These are phyloP conservation scores for Symbiodinium pilosum DNA, from an alignment of 73 alveolate genomes.

Conservation along the genomic window DNA sequence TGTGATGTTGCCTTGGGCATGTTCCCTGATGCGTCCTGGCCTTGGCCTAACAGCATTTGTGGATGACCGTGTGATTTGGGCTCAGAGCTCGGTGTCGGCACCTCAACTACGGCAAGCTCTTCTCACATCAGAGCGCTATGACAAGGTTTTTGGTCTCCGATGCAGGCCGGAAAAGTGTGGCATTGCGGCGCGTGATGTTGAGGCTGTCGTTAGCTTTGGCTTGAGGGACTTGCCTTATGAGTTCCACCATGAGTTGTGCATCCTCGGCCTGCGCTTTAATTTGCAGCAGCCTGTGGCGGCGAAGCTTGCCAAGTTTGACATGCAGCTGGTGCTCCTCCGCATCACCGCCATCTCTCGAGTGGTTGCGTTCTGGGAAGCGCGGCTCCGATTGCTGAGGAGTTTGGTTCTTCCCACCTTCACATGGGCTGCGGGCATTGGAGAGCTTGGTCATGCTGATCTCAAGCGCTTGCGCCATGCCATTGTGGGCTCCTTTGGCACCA, in stretches of 20 bases:
- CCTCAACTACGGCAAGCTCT: neutral
- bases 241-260: neutral
- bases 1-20: neutral
- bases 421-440: slow-evolving; percentile 16
- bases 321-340: neutral
- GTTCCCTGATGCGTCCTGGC: neutral
- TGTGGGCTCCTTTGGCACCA: neutral
- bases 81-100: neutral
- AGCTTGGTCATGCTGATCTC: neutral
- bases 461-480: neutral
- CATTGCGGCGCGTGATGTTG: neutral
- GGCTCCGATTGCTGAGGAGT: neutral
- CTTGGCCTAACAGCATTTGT: neutral
- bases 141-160: neutral
- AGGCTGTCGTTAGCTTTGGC: neutral
- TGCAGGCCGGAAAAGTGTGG: slow-evolving; percentile 15
- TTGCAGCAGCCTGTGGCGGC: neutral
- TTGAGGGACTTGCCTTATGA: neutral
- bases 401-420: neutral
- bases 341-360: neutral
- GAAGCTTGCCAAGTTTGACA: too few relatives aligned
- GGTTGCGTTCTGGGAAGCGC: neutral
- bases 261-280: neutral
- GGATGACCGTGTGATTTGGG: slow-evolving; percentile 19
- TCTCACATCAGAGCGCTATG: neutral